Evolutionary conservation across 345 rosid species (phyloP), one percentile per base, ranked within the genome.

Genomic region (Cardiospermum halicacabum): DNA sequence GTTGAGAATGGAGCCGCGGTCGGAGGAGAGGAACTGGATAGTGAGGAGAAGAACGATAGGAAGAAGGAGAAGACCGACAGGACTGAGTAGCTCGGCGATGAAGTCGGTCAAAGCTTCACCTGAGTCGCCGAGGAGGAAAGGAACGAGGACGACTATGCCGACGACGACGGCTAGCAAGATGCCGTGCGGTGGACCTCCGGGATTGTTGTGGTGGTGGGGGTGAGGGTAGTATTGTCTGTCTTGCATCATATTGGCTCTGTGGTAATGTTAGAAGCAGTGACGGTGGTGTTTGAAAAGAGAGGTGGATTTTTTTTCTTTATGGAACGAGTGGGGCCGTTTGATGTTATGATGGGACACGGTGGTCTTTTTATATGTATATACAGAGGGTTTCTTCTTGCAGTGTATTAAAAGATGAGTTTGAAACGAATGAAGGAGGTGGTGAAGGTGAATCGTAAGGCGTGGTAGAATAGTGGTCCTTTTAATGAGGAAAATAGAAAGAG

Each of bases 11-110:
- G 96, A 80, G 72, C 85, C 91, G 10, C 85, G 88, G 22, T 84
- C 91, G 8, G 98, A 89, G 19, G 96, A 88, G 65, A 89, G 89
- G 50, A 92, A 92, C 81, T 83, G 98, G 39, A 92, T 92, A 5
- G 82, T 65, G 59, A 89, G 77, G 49, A 92, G 91, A 13, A 92
- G 89, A 34, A 80, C 10, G 32, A 92, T 77, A 19, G 97, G 96
- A 7, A 89, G 58, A 19, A 92, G 84, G 2, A 89, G 83, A 58
- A 92, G 96, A 13, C 96, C 96, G 1, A 92, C 65, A 0, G 98
- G 98, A 58, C 86, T 88, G 0, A 93, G 65, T 3, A 86, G 84
- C 77, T 93, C 97, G 1, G 97, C 60, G 31, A 90, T 82, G 40
- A 81, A 89, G 21, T 84, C 89, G 1, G 94, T 85, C 19, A 86